Evolutionary conservation across 208 protist species (phyloP), one percentile per base, ranked within the genome.

Genomic region (Crithidia sp.): DNA sequence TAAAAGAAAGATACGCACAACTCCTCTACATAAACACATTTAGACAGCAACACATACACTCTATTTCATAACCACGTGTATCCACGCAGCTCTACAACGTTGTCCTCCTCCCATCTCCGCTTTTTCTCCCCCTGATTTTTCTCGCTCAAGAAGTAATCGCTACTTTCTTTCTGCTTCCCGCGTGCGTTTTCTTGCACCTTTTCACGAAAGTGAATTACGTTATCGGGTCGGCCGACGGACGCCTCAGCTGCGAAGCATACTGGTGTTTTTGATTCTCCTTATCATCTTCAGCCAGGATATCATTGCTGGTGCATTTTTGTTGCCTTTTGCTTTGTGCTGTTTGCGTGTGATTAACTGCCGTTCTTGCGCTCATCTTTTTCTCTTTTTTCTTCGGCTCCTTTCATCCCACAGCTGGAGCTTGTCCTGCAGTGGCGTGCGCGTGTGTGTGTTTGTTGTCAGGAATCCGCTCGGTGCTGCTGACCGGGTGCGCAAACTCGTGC

Each of bases 11-110:
- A 28, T 28, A 28, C 28, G 64, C 55, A 74, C 16, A 56, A 9
- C 64, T 49, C 7, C 7, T 39, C 5, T 59, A 45, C 37, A 65
- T 36, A 58, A 59, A 70, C 62, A 77, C 41, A 52, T 16, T 53
- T 16, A 67, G 19, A 67, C 37, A n/a, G 47, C 52, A 73, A 67
- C 36, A 43, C 56, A 73, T 49, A 49, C 45, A 49, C 45, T 49
- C 45, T 49, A 49, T 13, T 49, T 14, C 45, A 13, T 13, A 14
- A 7, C 7, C 45, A 49, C 45, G 45, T 49, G 45, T 49, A 49
- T 49, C 9, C 12, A 49, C 7, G 45, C 45, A 49, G 9, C 7
- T 49, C 45, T 49, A 49, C 12, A 49, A 14, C 7, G 5, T 54
- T 47, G 10, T 43, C 10, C 19, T 54, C 41, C 9, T 17, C 17